Evolutionary conservation across 2,329 filamentous ascomycete genomes (phyloP), one percentile per base, ranked within the genome.

Genomic region (Stemphylium beticola): DNA sequence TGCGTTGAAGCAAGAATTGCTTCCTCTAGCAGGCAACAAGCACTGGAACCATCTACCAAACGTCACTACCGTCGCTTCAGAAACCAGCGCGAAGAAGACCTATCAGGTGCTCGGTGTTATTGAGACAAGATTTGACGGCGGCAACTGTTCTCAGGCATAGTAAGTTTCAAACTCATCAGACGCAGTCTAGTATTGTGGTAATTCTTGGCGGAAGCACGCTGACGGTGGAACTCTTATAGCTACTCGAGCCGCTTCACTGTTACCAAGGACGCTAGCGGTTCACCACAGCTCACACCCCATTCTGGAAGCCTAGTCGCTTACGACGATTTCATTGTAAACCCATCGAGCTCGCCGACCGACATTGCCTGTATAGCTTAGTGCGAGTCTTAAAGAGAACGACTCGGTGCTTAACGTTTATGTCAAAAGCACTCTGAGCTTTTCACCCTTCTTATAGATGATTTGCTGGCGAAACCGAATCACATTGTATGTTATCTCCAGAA

Each of bases 91-190:
- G 3, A 15, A 38, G 14, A 51, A 51, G 40, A 45, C 40, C 1
- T 51, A 51, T 11, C 40, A 51, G 48, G 48, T 51, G 24, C 48
- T 51, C n/a, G 48, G 48, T 38, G 24, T 45, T 12, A 51, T 51
- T 15, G 40, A 51, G 18, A 38, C 40, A 15, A 44, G 8, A 4
- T 51, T 44, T 37, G 48, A 51, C 15, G 48, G 48, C 12, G 48
- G 48, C 33, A 51, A 51, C 24, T 51, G 48, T 17, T 51, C 48
- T 51, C 33, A 39, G 33, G 48, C 48, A 22, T 51, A 51, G 48
- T 51, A 51, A 4, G 48, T 39, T n/a, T 18, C 4, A 45, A 32
- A 14, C n/a, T 11, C n/a, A 44, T 8, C 18, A 32, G 14, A 18
- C 15, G 1, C 42, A 2, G 7, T 15, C 1, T 22, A 3, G 33